These are phyloP conservation scores for Rutstroemia sydowiana DNA, from an alignment of 2,329 filamentous ascomycete species.

Conservation along the genomic window DNA sequence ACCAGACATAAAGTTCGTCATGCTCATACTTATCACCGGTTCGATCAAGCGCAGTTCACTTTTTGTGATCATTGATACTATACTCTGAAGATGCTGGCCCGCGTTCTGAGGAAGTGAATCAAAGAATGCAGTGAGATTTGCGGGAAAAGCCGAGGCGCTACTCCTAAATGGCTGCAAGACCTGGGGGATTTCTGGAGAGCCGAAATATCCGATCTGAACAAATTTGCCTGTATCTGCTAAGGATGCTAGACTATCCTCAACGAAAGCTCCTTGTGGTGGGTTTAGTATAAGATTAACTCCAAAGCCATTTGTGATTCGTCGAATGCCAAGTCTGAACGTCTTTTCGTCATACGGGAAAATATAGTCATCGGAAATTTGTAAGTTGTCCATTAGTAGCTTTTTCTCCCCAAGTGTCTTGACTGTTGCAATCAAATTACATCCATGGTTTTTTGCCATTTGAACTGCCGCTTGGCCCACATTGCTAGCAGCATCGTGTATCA, in stretches of 20 bases:
- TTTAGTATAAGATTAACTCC: background rate
- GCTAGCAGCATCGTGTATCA: slow-evolving; percentile 31
- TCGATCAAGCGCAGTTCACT: too few species aligned
- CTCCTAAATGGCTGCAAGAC: too few species aligned
- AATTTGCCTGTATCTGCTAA: background rate
- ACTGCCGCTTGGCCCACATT: slow-evolving; percentile 31
- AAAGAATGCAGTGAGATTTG: too few species aligned
- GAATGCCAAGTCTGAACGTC: background rate
- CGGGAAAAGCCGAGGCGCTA: too few species aligned
- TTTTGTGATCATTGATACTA: too few species aligned
- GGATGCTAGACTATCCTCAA: too few species aligned
- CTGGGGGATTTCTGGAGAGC: background rate
- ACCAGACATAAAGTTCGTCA: too few species aligned
- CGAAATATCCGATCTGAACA: background rate
- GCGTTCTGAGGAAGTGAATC: too few species aligned
- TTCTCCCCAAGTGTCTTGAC: slow-evolving; percentile 16
- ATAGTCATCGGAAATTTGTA: background rate
- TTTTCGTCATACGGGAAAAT: background rate
- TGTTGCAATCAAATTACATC: slow-evolving; percentile 26
- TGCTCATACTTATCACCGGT: too few species aligned
- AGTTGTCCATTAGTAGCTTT: slow-evolving; percentile 16
- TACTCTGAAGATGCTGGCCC: too few species aligned
- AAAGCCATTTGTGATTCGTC: too few species aligned
- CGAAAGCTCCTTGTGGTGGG: too few species aligned
- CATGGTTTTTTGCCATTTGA: slow-evolving; percentile 22